These are phyloP conservation scores for Pseudopyrenochaeta lycopersici DNA, from an alignment of 2,329 filamentous ascomycete species.

Conservation along the genomic window DNA sequence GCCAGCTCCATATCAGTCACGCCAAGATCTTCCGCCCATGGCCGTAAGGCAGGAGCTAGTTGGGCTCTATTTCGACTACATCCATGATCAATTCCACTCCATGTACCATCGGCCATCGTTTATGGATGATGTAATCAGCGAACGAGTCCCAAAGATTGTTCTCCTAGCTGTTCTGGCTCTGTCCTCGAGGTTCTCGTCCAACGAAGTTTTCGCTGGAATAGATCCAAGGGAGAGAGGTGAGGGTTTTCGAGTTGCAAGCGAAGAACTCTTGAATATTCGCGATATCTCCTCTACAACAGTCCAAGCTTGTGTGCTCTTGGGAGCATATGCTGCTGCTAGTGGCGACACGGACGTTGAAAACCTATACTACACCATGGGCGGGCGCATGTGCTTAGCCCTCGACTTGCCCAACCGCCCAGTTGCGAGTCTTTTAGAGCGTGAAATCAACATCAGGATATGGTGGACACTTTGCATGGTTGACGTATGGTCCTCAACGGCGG, in stretches of 20 bases:
- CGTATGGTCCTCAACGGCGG: slow-evolving; percentile 35
- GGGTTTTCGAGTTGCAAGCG: slow-evolving; percentile 23
- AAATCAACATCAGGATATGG: slow-evolving; percentile 35
- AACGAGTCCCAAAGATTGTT: slow-evolving; percentile 24
- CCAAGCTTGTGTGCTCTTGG: slow-evolving; percentile 29
- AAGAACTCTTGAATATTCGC: slow-evolving; percentile 28
- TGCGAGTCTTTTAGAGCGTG: slow-evolving; percentile 27
- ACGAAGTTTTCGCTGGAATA: slow-evolving; percentile 17
- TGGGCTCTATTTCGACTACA: slow-evolving; percentile 34
- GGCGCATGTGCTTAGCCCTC: slow-evolving; percentile 30
- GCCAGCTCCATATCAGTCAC: slow-evolving; percentile 10
- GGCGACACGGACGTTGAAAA: slow-evolving; percentile 36
- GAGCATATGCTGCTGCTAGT: slow-evolving; percentile 32
- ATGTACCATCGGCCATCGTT: slow-evolving; percentile 33
- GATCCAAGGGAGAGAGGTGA: slow-evolving; percentile 29
- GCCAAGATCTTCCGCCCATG: slow-evolving; percentile 20
- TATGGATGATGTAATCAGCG: slow-evolving; percentile 22
- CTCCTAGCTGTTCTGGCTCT: slow-evolving; percentile 32
- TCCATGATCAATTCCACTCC: slow-evolving; percentile 35
- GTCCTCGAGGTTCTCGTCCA: slow-evolving; percentile 27
- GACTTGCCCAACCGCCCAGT: slow-evolving; percentile 31
- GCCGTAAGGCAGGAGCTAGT: slow-evolving; percentile 25
- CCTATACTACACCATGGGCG: slow-evolving; percentile 31
- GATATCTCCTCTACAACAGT: slow-evolving; percentile 23
- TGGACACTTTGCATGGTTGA: slow-evolving; percentile 37